Conservation (phyloP, 495 filamentous ascomycete genomes). For the Margaritispora aquatica region DNA sequence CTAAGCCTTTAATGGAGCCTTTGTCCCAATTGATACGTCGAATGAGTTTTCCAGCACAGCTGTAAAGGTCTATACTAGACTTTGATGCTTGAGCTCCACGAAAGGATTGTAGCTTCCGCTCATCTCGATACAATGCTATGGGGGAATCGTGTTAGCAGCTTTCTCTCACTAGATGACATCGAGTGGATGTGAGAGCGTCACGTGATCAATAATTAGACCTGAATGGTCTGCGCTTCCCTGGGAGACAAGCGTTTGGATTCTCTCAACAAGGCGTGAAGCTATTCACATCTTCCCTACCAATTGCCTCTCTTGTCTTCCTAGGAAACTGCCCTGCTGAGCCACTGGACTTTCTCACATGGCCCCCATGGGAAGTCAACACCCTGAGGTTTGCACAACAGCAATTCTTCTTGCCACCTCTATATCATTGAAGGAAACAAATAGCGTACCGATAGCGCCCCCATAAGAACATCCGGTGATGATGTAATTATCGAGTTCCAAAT, state of each 20-base stretch:
- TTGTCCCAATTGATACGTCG: constrained; percentile 74
- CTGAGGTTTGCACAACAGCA: not conserved
- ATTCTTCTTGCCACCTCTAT: not conserved
- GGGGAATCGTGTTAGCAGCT: no score
- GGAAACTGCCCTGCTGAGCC: no score
- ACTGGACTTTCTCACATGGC: not conserved
- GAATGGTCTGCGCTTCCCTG: not conserved
- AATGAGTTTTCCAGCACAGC: constrained; percentile 81
- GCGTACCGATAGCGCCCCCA: constrained; percentile 82
- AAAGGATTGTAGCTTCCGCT: constrained; percentile 72
- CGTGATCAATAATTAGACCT: not conserved
- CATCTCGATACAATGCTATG: constrained; percentile 85
- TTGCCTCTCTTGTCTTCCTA: not conserved
- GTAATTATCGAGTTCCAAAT: constrained; percentile 93
- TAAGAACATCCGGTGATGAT: constrained; percentile 90
- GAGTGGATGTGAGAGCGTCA: not conserved
- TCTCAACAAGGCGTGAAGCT: not conserved
- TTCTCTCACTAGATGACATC: no score
- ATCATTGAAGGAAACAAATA: not conserved
- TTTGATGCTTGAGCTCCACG: constrained; percentile 66
- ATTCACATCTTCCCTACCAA: not conserved
- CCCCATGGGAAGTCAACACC: not conserved
- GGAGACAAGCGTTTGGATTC: no score
- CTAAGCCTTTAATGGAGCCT: constrained; percentile 79
- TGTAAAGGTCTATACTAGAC: constrained; percentile 90